Evolutionary conservation across 2,329 filamentous ascomycete species (phyloP).

Genomic region (Penicillium corylophilum): DNA sequence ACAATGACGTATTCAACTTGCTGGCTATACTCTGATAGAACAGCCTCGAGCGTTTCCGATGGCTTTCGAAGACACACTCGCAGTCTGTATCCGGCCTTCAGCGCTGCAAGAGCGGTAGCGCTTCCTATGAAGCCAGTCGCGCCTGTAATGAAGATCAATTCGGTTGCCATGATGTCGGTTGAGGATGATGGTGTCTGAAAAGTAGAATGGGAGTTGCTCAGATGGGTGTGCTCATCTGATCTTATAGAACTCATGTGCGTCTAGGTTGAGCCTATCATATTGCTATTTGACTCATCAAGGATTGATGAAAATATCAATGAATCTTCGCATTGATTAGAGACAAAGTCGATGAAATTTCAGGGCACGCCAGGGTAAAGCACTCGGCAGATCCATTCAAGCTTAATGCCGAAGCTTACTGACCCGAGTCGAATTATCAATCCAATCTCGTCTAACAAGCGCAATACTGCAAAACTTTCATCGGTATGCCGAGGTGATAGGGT

Average conservation of each 20-base stretch:
- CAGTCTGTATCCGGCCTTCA: slow-evolving; percentile 23
- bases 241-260: background rate
- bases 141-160: slow-evolving; percentile 28
- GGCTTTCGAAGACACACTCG: slow-evolving; percentile 21
- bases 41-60: slow-evolving; percentile 9
- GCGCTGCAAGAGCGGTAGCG: slow-evolving; percentile 16
- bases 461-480: background rate
- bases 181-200: background rate
- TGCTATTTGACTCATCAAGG: background rate
- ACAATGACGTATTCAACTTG: slow-evolving; percentile 20
- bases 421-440: background rate
- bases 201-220: background rate
- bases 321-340: background rate
- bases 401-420: background rate
- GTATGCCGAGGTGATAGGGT: background rate
- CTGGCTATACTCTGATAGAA: slow-evolving; percentile 13
- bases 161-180: slow-evolving; percentile 5
- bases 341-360: background rate
- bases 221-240: background rate
- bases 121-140: slow-evolving; percentile 28
- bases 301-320: background rate
- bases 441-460: background rate
- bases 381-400: background rate
- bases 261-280: rapidly evolving
- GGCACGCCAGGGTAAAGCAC: background rate